A percentile compares a stretch with the other conserved stretches of the same genome.
phyloP scores from a whole-genome alignment of 2,329 filamentous ascomycete species.

The Cucurbitaria berberidis region DNA sequence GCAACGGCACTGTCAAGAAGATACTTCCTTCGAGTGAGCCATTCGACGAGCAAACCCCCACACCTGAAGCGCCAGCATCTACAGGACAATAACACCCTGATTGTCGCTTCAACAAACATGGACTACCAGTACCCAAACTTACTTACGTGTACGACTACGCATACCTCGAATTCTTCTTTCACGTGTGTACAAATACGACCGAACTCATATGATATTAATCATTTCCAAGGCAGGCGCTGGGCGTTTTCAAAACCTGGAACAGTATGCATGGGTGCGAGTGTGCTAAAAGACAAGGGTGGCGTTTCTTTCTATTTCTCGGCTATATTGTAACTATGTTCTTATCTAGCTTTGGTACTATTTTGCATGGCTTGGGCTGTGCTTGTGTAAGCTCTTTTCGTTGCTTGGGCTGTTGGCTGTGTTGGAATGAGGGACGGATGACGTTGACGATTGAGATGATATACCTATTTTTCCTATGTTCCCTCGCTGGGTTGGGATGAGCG shows the following conservation, averaged over 20 bases:
- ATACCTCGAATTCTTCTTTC: constrained; percentile 17
- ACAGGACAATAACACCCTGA: constrained; percentile 15
- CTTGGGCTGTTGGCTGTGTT: background rate
- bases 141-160: constrained; percentile 26
- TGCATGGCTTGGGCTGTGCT: constrained; percentile 1
- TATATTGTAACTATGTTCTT: background rate
- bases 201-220: constrained; percentile 1
- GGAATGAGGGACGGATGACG: background rate
- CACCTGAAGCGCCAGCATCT: constrained; percentile 7
- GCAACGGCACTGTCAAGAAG: constrained; percentile 59
- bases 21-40: constrained; percentile 40
- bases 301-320: constrained; percentile 3
- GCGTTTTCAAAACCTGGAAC: constrained; percentile 16
- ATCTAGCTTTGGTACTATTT: background rate
- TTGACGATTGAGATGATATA: constrained; percentile 3
- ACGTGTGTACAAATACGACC: constrained; percentile 22
- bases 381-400: background rate
- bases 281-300: constrained; percentile 10
- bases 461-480: background rate
- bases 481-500: background rate
- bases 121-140: background rate
- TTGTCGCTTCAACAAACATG: constrained; percentile 14
- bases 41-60: constrained; percentile 11
- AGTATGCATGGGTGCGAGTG: constrained; percentile 14
- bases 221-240: constrained; percentile 11